Evolutionary conservation across 768 basidiomycete species (phyloP).

Genomic region (Krasilnikovozyma curviuscula): DNA sequence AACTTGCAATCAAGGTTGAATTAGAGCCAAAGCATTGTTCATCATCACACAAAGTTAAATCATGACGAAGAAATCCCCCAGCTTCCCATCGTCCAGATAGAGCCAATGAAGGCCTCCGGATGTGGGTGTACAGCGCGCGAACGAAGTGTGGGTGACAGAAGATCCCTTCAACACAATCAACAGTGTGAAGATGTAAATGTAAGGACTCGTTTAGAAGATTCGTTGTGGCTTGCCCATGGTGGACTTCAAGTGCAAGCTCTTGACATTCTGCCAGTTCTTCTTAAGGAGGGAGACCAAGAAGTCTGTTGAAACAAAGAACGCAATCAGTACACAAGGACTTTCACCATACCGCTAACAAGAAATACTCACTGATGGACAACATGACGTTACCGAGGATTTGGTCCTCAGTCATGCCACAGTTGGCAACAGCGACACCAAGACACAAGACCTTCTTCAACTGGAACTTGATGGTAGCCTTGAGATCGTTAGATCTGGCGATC

Average conservation of each 20-base stretch:
- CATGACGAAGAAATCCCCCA: too few relatives aligned
- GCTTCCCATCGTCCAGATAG: too few relatives aligned
- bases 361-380: conserved; percentile 64
- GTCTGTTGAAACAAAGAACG: conserved; percentile 51
- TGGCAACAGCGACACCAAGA: conserved; percentile 94
- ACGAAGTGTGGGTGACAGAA: too few relatives aligned
- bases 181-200: too few relatives aligned
- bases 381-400: conserved; percentile 94
- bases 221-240: conserved; percentile 98
- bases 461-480: conserved; percentile 99
- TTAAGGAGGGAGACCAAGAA: conserved; percentile 97
- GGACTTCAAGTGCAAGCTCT: conserved; percentile 93
- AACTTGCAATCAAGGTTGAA: too few relatives aligned
- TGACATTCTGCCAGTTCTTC: conserved; percentile 99
- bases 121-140: too few relatives aligned
- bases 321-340: not conserved
- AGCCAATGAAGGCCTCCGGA: too few relatives aligned
- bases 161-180: too few relatives aligned
- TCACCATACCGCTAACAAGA: too few relatives aligned
- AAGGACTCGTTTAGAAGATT: conserved; percentile 49
- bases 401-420: conserved; percentile 93
- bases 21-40: too few relatives aligned
- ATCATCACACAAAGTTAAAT: too few relatives aligned
- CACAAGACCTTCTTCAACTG: conserved; percentile 98
- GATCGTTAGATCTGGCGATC: conserved; percentile 71